These are phyloP conservation scores for Phytophthora crassamura DNA, from an alignment of 352 stramenopile species.

Conservation along the genomic window DNA sequence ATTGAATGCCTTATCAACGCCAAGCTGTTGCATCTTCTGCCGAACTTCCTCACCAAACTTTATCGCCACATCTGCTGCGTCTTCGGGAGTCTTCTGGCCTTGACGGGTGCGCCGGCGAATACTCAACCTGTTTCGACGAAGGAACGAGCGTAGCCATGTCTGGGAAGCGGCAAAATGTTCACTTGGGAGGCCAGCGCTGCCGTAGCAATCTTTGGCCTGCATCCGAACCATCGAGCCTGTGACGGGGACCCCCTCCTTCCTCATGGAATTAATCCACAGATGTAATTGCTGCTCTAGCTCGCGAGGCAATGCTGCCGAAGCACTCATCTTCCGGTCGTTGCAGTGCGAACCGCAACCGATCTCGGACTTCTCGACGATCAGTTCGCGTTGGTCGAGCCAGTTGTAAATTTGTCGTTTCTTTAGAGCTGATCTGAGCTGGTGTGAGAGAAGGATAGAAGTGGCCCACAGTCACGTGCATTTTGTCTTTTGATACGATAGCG, in stretches of 20 bases:
- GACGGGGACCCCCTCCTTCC: constrained; percentile 5
- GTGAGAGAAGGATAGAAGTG: constrained; percentile 8
- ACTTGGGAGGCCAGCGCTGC: background rate
- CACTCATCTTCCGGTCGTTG: background rate
- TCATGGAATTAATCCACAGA: constrained; percentile 5
- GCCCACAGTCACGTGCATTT: constrained; percentile 8
- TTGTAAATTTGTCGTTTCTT: constrained; percentile 10
- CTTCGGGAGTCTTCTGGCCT: constrained; percentile 3
- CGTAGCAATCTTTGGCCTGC: constrained; percentile 9
- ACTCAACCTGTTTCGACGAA: background rate
- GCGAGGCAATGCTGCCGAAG: background rate
- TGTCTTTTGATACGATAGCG: constrained; percentile 3
- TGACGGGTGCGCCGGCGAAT: background rate
- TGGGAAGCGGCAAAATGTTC: constrained; percentile 5
- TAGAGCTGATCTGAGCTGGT: background rate
- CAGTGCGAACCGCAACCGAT: constrained; percentile 3
- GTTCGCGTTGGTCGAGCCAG: constrained; percentile 7
- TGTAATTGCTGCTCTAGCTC: constrained; percentile 8
- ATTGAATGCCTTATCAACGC: too few species aligned
- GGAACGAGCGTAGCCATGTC: constrained; percentile 3
- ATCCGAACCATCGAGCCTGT: constrained; percentile 9
- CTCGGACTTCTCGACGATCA: constrained; percentile 17
- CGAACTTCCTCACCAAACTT: background rate
- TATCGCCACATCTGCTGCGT: background rate
- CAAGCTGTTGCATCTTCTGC: constrained; percentile 1